phyloP scores from a whole-genome alignment of 1,139 yeast genomes.

The Saccharomyces hybrid region DNA sequence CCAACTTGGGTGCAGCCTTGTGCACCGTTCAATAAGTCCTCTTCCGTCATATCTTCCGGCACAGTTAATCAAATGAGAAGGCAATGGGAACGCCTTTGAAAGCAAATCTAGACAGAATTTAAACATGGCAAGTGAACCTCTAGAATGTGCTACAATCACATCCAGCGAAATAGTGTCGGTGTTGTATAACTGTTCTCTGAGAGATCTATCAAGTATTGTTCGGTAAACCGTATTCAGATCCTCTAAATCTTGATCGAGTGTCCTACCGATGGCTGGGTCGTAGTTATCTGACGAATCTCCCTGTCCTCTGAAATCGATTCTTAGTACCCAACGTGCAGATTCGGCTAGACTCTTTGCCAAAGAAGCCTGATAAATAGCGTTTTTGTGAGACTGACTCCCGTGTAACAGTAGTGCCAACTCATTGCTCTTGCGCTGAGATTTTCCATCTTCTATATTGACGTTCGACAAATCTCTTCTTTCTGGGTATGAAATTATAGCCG shows the following conservation, averaged over 20 bases:
- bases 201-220: neutral
- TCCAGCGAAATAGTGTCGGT: slow-evolving; percentile 40
- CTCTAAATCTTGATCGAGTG: slow-evolving; percentile 53
- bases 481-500: slow-evolving; percentile 33
- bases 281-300: slow-evolving; percentile 63
- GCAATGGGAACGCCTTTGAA: slow-evolving; percentile 28
- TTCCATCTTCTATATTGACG: neutral
- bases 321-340: slow-evolving; percentile 53
- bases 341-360: slow-evolving; percentile 57
- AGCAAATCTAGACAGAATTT: slow-evolving; percentile 40
- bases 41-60: slow-evolving; percentile 53
- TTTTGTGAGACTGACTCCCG: slow-evolving; percentile 81
- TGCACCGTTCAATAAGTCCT: slow-evolving; percentile 30
- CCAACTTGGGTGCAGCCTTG: slow-evolving; percentile 31
- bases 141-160: slow-evolving; percentile 63
- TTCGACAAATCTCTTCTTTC: slow-evolving; percentile 3
- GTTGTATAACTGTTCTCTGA: slow-evolving; percentile 38
- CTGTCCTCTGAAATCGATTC: slow-evolving; percentile 83
- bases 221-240: slow-evolving; percentile 48
- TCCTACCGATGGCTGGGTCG: slow-evolving; percentile 43
- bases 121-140: slow-evolving; percentile 76
- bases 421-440: slow-evolving; percentile 8
- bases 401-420: slow-evolving; percentile 47
- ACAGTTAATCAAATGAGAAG: slow-evolving; percentile 66
- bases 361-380: slow-evolving; percentile 63